These are phyloP conservation scores for Bipolaris cookei DNA, from an alignment of 2,329 filamentous ascomycete species.

Conservation along the genomic window DNA sequence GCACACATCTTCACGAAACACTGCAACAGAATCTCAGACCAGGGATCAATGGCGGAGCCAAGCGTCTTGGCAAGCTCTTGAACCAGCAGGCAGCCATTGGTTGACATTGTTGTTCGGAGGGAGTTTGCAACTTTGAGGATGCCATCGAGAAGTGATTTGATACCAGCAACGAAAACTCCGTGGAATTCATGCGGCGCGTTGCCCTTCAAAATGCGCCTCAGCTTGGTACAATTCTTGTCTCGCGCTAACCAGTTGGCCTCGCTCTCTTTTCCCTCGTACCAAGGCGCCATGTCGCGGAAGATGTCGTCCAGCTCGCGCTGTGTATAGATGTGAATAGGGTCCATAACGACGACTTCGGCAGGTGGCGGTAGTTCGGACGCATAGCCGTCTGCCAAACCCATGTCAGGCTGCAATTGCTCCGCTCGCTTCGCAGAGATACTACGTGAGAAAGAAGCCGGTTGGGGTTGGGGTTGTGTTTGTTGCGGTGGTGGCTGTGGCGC, in stretches of 20 bases:
- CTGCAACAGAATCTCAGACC: constrained; percentile 90
- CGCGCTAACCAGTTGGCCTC: constrained; percentile 90
- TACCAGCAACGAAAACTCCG: constrained; percentile 70
- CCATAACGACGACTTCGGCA: constrained; percentile 70
- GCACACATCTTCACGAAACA: constrained; percentile 87
- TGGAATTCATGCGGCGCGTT: constrained; percentile 82
- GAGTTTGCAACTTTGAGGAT: constrained; percentile 86
- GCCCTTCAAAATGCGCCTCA: constrained; percentile 80
- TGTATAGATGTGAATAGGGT: constrained; percentile 84
- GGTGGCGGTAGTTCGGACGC: constrained; percentile 66
- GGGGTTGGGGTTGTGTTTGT: constrained; percentile 24
- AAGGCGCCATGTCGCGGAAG: constrained; percentile 77
- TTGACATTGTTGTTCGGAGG: constrained; percentile 85
- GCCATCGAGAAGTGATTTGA: constrained; percentile 80
- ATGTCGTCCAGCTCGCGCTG: constrained; percentile 87
- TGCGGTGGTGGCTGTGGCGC: constrained; percentile 23
- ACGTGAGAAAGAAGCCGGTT: constrained; percentile 31
- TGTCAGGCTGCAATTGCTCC: constrained; percentile 49
- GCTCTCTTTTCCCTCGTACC: constrained; percentile 86
- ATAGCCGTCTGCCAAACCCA: constrained; percentile 53
- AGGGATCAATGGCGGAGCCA: constrained; percentile 79
- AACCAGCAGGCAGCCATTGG: constrained; percentile 81
- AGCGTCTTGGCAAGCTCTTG: constrained; percentile 82
- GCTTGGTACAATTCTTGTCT: constrained; percentile 78
- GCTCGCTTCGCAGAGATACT: constrained; percentile 43